Percentiles rank a stretch among this genome's conserved stretches.
Evolutionary conservation across 2,329 filamentous ascomycete species (phyloP).

Genomic region (Daldinia eschscholtzii): DNA sequence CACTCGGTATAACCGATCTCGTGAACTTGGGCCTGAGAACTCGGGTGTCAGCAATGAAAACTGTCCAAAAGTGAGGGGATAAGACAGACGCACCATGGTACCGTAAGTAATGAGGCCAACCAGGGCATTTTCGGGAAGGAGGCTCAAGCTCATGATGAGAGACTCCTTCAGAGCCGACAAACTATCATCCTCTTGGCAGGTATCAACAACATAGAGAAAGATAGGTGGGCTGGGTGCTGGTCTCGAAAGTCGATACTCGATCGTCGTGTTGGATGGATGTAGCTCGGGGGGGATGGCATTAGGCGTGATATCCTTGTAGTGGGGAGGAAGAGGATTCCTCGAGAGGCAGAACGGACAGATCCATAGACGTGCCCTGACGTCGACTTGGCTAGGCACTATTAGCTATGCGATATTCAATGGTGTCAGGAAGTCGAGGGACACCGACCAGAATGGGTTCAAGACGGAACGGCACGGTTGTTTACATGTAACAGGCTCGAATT

Average conservation of each 20-base stretch:
- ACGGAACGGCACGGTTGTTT: conserved; percentile 96
- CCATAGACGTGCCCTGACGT: conserved; percentile 86
- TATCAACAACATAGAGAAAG: conserved; percentile 89
- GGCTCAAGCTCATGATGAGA: conserved; percentile 85
- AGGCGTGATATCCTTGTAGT: conserved; percentile 90
- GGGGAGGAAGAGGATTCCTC: conserved; percentile 83
- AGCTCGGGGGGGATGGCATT: conserved; percentile 87
- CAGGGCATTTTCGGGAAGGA: conserved; percentile 83
- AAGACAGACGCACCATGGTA: conserved; percentile 77
- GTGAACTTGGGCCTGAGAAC: conserved; percentile 84
- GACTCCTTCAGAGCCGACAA: conserved; percentile 86
- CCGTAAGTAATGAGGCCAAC: conserved; percentile 90
- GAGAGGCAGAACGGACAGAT: conserved; percentile 91
- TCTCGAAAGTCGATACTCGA: conserved; percentile 84
- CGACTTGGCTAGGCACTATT: conserved; percentile 74
- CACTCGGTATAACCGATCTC: conserved; percentile 98
- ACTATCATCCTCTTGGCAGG: conserved; percentile 89
- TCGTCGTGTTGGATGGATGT: conserved; percentile 86
- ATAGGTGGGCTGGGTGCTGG: conserved; percentile 89
- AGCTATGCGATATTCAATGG: conserved; percentile 33
- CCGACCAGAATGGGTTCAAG: conserved; percentile 95
- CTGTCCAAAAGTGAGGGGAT: not conserved
- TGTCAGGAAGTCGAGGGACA: not conserved
- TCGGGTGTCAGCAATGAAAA: conserved; percentile 44
- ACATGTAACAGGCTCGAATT: conserved; percentile 97